Conservation (phyloP, 2,329 filamentous ascomycete genomes). For the Plenodomus biglobosus region DNA sequence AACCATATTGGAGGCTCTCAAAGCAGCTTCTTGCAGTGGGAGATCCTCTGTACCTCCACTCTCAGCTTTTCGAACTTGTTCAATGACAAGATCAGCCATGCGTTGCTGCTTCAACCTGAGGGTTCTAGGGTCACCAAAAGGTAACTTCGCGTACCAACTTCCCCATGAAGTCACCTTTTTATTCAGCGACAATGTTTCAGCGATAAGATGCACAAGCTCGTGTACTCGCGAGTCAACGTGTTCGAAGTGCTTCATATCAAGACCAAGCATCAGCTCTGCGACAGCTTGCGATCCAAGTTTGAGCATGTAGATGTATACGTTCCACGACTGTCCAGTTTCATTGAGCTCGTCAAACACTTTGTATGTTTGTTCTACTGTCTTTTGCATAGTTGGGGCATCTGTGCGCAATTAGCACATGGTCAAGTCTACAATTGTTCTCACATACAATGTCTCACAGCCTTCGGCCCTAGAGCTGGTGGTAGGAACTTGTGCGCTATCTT, state of each 20-base stretch:
- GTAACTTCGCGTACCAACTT: slow-evolving; percentile 13
- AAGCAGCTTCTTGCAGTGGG: slow-evolving; percentile 40
- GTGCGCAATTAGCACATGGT: not conserved
- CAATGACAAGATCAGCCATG: slow-evolving; percentile 10
- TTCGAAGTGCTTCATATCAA: slow-evolving; percentile 15
- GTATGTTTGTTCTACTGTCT: slow-evolving; percentile 12
- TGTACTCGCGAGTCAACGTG: slow-evolving; percentile 5
- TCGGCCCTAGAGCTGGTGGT: slow-evolving; percentile 13
- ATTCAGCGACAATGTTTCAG: slow-evolving; percentile 11
- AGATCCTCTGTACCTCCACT: slow-evolving; percentile 9
- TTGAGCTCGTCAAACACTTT: slow-evolving; percentile 20
- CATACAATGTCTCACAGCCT: slow-evolving; percentile 11
- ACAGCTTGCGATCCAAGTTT: slow-evolving; percentile 15
- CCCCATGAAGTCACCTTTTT: slow-evolving; percentile 15
- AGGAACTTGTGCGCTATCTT: slow-evolving; percentile 15
- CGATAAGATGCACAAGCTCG: slow-evolving; percentile 12
- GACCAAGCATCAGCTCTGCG: slow-evolving; percentile 12
- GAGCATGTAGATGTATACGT: slow-evolving; percentile 20
- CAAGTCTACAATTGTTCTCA: not conserved
- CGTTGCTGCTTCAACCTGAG: slow-evolving; percentile 5
- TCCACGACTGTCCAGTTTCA: slow-evolving; percentile 14
- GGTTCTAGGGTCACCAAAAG: slow-evolving; percentile 8
- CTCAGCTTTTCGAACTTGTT: slow-evolving; percentile 11
- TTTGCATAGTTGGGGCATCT: slow-evolving; percentile 14
- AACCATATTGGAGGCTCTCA: slow-evolving; percentile 25